These are phyloP conservation scores for Malania oleifera DNA, from an alignment of 164 flowering plant genomes.

Conservation along the genomic window DNA sequence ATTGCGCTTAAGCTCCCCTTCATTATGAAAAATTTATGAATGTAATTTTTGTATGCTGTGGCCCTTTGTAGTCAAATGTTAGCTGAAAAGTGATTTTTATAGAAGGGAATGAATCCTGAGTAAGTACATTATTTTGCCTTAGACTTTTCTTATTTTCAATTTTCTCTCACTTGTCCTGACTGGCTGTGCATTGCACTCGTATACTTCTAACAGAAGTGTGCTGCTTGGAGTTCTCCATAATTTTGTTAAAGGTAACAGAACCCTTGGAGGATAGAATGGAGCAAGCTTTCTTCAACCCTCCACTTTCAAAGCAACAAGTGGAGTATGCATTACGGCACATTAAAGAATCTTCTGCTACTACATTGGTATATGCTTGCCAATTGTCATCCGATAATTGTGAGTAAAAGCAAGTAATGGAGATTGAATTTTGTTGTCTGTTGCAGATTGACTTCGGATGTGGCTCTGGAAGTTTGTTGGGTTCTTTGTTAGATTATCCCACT, in stretches of 20 bases:
- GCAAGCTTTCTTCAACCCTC: constrained; percentile 92
- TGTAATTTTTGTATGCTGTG: neutral
- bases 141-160: neutral
- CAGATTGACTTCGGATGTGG: constrained; percentile 99
- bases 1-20: too few relatives aligned
- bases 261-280: constrained; percentile 95
- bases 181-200: neutral
- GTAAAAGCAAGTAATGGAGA: neutral
- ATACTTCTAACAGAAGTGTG: constrained; percentile 40
- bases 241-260: constrained; percentile 60
- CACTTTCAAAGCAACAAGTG: constrained; percentile 92
- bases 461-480: constrained; percentile 82
- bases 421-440: constrained; percentile 5
- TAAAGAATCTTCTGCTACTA: constrained; percentile 58
- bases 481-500: constrained; percentile 60
- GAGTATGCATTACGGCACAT: constrained; percentile 78
- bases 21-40: neutral
- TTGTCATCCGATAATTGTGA: constrained; percentile 2
- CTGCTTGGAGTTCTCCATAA: constrained; percentile 57
- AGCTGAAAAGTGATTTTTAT: neutral
- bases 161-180: neutral
- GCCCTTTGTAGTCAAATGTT: neutral
- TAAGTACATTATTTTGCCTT: neutral
- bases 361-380: constrained; percentile 46
- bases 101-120: neutral